Conservation (phyloP, 2,329 filamentous ascomycete genomes). For the Trichoderma brevicompactum region DNA sequence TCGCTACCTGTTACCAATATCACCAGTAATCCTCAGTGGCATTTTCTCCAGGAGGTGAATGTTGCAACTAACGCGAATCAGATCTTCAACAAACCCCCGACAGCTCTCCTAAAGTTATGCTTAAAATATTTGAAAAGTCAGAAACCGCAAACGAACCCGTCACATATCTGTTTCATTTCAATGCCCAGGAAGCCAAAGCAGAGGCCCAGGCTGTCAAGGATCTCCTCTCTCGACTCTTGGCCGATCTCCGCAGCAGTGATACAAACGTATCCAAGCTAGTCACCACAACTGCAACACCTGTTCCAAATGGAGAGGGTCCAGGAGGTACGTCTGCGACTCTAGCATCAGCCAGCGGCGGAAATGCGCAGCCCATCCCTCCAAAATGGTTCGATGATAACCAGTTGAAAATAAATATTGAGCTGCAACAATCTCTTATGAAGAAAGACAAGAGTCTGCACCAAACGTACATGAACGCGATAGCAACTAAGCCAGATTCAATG, state of each 20-base stretch:
- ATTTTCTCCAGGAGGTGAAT: neutral
- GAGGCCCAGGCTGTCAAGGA: slow-evolving; percentile 89
- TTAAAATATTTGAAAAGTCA: slow-evolving; percentile 84
- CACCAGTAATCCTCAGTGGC: slow-evolving; percentile 63
- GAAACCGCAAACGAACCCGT: slow-evolving; percentile 62
- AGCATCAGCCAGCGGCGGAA: slow-evolving; percentile 75
- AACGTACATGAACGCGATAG: slow-evolving; percentile 84
- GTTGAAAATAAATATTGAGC: slow-evolving; percentile 75
- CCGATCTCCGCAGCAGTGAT: slow-evolving; percentile 65
- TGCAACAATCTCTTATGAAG: slow-evolving; percentile 88
- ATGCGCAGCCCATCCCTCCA: slow-evolving; percentile 54
- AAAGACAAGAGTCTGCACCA: slow-evolving; percentile 75
- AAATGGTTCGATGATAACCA: slow-evolving; percentile 80
- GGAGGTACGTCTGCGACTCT: slow-evolving; percentile 68
- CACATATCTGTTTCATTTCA: slow-evolving; percentile 87
- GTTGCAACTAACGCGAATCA: slow-evolving; percentile 43
- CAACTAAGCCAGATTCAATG: slow-evolving; percentile 83
- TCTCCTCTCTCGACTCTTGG: slow-evolving; percentile 76
- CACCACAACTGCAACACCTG: slow-evolving; percentile 36
- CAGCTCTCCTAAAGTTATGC: slow-evolving; percentile 84
- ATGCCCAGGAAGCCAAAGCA: slow-evolving; percentile 73
- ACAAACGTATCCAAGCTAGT: slow-evolving; percentile 53
- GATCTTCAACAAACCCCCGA: slow-evolving; percentile 95
- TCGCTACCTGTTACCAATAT: slow-evolving; percentile 76
- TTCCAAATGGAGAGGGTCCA: slow-evolving; percentile 37